Conservation (phyloP, 2,329 filamentous ascomycete species). For the Monosporascus sp. region DNA sequence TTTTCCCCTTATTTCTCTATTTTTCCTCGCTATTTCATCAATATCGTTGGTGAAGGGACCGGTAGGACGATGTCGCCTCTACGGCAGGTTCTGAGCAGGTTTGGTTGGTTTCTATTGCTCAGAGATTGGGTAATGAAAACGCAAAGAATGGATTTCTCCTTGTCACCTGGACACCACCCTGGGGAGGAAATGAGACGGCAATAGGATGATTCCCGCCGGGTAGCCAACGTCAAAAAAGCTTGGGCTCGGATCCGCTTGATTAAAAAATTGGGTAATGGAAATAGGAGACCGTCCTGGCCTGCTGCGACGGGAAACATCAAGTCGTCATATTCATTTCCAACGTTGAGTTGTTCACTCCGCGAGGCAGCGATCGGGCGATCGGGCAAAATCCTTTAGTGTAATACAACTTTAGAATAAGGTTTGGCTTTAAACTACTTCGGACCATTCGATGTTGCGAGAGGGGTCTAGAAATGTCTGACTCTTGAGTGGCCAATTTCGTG, state of each 20-base stretch:
- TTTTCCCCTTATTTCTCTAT: too few species aligned
- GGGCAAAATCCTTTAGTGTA: neutral
- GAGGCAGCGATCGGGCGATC: neutral
- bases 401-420: neutral
- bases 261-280: neutral
- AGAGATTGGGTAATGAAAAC: conserved; percentile 47
- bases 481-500: neutral
- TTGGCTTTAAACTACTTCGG: neutral
- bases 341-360: too few species aligned
- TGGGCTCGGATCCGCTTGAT: neutral
- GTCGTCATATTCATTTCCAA: too few species aligned
- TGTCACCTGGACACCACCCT: conserved; percentile 31
- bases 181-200: too few species aligned
- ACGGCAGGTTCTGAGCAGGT: neutral
- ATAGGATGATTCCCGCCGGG: neutral
- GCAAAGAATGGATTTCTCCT: conserved; percentile 33
- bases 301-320: too few species aligned
- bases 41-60: neutral
- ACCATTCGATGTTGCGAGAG: neutral
- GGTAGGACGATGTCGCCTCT: neutral
- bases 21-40: too few species aligned
- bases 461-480: neutral
- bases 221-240: neutral
- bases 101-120: conserved; percentile 20
- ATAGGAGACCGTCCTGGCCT: neutral